These are phyloP conservation scores for Leptomonas pyrrhocoris DNA, from an alignment of 208 protist species.

Conservation along the genomic window DNA sequence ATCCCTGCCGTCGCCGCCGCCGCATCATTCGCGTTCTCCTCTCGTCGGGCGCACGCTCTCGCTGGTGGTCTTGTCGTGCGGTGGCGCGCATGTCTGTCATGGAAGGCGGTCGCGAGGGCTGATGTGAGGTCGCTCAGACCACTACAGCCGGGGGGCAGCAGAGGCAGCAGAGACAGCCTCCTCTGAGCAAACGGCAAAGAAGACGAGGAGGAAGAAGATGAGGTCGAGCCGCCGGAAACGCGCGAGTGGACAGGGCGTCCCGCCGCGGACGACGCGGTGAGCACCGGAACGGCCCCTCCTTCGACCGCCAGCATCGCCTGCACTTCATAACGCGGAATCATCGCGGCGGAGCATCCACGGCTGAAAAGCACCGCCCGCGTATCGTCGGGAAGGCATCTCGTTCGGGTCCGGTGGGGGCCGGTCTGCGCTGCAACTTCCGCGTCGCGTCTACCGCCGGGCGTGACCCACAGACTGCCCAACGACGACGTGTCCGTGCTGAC, in stretches of 20 bases:
- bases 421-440: background rate
- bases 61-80: too few relatives aligned
- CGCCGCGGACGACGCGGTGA: too few relatives aligned
- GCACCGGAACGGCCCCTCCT: background rate
- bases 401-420: background rate
- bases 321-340: constrained; percentile 12
- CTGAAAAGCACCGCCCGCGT: constrained; percentile 9
- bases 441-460: background rate
- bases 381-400: background rate
- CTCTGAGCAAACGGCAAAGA: background rate
- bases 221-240: background rate
- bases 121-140: background rate
- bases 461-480: constrained; percentile 4
- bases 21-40: too few relatives aligned
- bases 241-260: background rate
- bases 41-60: too few relatives aligned
- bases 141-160: background rate
- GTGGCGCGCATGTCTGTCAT: too few relatives aligned
- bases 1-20: too few relatives aligned
- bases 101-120: too few relatives aligned
- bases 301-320: constrained; percentile 10
- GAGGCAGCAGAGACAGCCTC: background rate
- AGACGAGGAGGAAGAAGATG: too few relatives aligned
- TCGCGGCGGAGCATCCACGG: constrained; percentile 27
- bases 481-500: background rate